Evolutionary conservation across 2,329 filamentous ascomycete species (phyloP).

Genomic region (Xylariaceae sp.): DNA sequence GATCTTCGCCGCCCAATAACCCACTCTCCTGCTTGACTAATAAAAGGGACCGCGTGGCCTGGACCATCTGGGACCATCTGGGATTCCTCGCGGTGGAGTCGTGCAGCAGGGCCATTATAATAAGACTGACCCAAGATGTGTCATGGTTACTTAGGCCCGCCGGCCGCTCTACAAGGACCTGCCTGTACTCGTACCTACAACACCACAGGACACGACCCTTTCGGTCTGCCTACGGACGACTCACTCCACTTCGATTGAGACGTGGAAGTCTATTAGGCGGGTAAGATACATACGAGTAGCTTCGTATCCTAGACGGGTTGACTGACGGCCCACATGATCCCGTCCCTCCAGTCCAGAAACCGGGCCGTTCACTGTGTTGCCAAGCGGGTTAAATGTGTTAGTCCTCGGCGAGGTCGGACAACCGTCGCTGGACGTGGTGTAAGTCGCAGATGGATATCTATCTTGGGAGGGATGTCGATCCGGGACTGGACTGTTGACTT

Average conservation of each 20-base stretch:
- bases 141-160: background rate
- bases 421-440: background rate
- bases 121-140: background rate
- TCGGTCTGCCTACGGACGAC: too few relatives aligned
- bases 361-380: background rate
- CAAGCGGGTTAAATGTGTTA: background rate
- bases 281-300: background rate
- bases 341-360: background rate
- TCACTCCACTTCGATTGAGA: background rate
- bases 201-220: too few relatives aligned
- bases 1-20: background rate
- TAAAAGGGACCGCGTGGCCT: background rate
- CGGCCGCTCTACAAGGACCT: background rate
- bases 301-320: background rate
- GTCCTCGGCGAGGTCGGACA: background rate
- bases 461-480: background rate
- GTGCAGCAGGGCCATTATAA: background rate
- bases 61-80: background rate
- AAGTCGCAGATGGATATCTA: background rate
- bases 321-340: background rate
- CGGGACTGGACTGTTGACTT: background rate
- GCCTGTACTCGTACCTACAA: background rate
- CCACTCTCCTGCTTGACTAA: background rate
- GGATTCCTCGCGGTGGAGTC: background rate
- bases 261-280: background rate